These are phyloP conservation scores for Serendipita sp. DNA, from an alignment of 768 basidiomycete genomes.

Conservation along the genomic window DNA sequence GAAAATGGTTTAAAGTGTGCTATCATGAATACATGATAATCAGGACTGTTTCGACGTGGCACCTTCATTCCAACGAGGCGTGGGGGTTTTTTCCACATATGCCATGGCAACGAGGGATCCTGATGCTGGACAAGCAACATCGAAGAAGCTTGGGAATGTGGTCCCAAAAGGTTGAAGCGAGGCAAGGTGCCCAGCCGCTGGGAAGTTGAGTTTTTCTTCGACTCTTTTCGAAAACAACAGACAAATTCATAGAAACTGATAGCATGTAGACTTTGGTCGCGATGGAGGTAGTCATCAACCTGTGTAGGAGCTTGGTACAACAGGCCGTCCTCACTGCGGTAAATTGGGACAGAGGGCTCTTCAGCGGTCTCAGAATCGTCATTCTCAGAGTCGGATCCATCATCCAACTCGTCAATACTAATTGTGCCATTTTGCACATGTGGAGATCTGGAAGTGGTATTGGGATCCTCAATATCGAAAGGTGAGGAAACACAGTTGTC, in stretches of 20 bases:
- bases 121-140: neutral
- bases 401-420: too few species aligned
- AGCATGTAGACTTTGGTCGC: conserved; percentile 10
- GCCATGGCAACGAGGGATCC: neutral
- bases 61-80: conserved; percentile 12
- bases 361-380: neutral
- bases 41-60: neutral
- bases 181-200: too few species aligned
- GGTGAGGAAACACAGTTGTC: conserved; percentile 8
- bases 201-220: too few species aligned
- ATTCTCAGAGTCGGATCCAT: neutral
- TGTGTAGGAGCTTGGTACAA: conserved; percentile 14
- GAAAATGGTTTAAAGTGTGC: conserved; percentile 16
- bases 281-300: conserved; percentile 18
- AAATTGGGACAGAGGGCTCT: too few species aligned
- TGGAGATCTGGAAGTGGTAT: too few species aligned
- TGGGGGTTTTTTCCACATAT: conserved; percentile 4
- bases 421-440: too few species aligned
- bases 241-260: neutral
- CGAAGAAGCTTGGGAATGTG: too few species aligned
- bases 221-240: too few species aligned
- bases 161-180: too few species aligned
- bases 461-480: too few species aligned
- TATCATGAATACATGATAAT: conserved; percentile 13
- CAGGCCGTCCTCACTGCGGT: neutral